Evolutionary conservation across 176 grass and related monocot genomes (phyloP).

Genomic region (Oryza officinalis): DNA sequence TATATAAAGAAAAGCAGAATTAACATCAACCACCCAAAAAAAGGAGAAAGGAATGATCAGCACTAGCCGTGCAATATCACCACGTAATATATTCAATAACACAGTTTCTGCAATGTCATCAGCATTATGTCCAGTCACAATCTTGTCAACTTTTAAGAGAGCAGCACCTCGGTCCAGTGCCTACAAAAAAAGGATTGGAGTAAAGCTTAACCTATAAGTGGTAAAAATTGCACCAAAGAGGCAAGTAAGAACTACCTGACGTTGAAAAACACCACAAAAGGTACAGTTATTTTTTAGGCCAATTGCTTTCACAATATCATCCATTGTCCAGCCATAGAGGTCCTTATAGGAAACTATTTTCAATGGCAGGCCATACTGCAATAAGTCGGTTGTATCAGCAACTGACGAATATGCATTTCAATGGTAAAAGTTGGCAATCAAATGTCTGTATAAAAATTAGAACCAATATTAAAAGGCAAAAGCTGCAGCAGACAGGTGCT

Average conservation of each 20-base stretch:
- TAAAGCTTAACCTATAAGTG: not conserved
- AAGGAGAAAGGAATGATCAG: conserved; percentile 12
- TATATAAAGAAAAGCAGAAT: conserved; percentile 46
- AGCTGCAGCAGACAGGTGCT: conserved; percentile 24
- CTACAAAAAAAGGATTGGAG: conserved; percentile 29
- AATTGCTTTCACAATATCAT: conserved; percentile 96
- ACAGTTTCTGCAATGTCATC: conserved; percentile 99
- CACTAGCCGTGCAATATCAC: conserved; percentile 92
- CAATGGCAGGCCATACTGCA: conserved; percentile 83
- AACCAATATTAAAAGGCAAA: not conserved
- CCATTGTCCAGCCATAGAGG: conserved; percentile 97
- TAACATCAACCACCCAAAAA: conserved; percentile 9
- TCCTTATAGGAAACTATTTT: conserved; percentile 99
- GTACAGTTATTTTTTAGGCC: conserved; percentile 95
- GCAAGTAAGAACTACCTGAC: conserved; percentile 64
- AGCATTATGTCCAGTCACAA: conserved; percentile 97
- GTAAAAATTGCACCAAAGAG: conserved; percentile 8
- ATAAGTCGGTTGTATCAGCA: conserved; percentile 21
- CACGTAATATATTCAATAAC: conserved; percentile 91
- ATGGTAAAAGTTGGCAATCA: not conserved
- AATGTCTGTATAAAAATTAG: not conserved
- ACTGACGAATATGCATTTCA: conserved; percentile 2
- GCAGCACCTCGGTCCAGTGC: conserved; percentile 94
- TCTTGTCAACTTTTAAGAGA: conserved; percentile 86
- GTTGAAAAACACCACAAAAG: conserved; percentile 93